These are phyloP conservation scores for Penicillium expansum DNA, from an alignment of 2,329 filamentous ascomycete species.

Conservation along the genomic window DNA sequence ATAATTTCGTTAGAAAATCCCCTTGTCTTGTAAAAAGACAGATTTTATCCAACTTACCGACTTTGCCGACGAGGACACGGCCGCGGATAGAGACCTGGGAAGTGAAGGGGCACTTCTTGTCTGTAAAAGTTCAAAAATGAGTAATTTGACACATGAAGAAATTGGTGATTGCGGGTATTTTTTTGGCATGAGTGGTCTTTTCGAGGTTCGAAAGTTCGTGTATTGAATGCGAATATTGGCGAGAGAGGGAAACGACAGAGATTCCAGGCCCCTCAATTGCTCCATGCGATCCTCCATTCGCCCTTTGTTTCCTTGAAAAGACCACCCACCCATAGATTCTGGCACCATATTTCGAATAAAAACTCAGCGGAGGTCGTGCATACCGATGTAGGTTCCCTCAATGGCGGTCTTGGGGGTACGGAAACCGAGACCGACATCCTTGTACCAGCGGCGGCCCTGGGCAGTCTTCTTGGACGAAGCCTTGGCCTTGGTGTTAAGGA, in stretches of 20 bases:
- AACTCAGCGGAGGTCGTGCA: constrained; percentile 48
- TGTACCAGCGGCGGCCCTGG: constrained; percentile 97
- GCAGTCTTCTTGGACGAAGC: constrained; percentile 74
- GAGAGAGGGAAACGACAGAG: background rate
- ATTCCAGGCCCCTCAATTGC: constrained; percentile 2
- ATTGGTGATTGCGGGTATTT: background rate
- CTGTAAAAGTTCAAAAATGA: constrained; percentile 50
- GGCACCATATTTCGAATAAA: constrained; percentile 15
- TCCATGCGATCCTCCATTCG: constrained; percentile 6
- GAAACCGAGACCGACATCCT: constrained; percentile 99
- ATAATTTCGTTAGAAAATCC: background rate
- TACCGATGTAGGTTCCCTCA: constrained; percentile 99
- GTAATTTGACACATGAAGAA: constrained; percentile 13
- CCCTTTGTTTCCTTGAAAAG: constrained; percentile 16
- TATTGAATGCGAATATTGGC: background rate
- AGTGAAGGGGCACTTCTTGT: constrained; percentile 99
- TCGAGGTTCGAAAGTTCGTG: constrained; percentile 3
- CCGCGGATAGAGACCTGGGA: constrained; percentile 99
- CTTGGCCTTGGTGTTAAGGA: constrained; percentile 95
- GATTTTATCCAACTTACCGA: constrained; percentile 40
- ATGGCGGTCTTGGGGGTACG: constrained; percentile 97
- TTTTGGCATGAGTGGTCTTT: constrained; percentile 14
- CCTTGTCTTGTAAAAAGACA: background rate
- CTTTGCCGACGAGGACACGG: constrained; percentile 98
- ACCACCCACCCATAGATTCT: constrained; percentile 19